Percentiles rank a stretch among this genome's conserved stretches.
These are phyloP conservation scores for Ophiostoma sp. DNA, from an alignment of 2,329 filamentous ascomycete species.

Conservation along the genomic window DNA sequence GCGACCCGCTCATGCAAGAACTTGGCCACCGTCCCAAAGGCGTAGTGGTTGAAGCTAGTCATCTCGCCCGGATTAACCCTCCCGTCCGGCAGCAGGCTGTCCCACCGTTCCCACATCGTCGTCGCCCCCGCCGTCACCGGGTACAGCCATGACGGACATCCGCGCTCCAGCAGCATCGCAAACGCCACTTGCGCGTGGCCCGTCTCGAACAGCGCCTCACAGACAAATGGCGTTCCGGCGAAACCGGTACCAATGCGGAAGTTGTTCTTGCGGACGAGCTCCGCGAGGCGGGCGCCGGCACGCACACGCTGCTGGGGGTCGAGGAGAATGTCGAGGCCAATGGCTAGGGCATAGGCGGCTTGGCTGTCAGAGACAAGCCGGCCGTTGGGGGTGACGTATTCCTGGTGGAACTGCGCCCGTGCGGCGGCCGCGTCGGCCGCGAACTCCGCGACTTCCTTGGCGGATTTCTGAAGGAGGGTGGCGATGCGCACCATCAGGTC, in stretches of 20 bases:
- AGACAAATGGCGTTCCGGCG: conserved; percentile 32
- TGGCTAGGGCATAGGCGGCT: not conserved
- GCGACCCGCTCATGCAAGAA: conserved; percentile 6
- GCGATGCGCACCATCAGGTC: not conserved
- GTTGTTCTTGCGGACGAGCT: conserved; percentile 4
- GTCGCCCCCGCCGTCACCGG: conserved; percentile 43
- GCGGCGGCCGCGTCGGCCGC: not conserved
- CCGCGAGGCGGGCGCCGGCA: not conserved
- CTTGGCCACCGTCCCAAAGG: conserved; percentile 35
- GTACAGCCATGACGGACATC: conserved; percentile 41
- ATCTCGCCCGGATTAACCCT: conserved; percentile 42
- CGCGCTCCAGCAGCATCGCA: conserved; percentile 38
- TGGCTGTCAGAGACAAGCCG: not conserved
- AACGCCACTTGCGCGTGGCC: conserved; percentile 33
- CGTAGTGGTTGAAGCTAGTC: conserved; percentile 47
- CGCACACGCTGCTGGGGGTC: not conserved
- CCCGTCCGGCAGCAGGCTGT: conserved; percentile 42
- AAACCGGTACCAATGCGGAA: conserved; percentile 32
- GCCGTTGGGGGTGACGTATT: not conserved
- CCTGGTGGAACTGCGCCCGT: not conserved
- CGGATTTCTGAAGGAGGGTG: not conserved
- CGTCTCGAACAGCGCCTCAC: conserved; percentile 29
- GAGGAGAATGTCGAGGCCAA: not conserved
- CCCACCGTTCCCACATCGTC: conserved; percentile 46
- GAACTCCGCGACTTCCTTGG: not conserved